These are phyloP conservation scores for Corymbia maculata DNA, from an alignment of 345 rosid genomes.

Conservation along the genomic window DNA sequence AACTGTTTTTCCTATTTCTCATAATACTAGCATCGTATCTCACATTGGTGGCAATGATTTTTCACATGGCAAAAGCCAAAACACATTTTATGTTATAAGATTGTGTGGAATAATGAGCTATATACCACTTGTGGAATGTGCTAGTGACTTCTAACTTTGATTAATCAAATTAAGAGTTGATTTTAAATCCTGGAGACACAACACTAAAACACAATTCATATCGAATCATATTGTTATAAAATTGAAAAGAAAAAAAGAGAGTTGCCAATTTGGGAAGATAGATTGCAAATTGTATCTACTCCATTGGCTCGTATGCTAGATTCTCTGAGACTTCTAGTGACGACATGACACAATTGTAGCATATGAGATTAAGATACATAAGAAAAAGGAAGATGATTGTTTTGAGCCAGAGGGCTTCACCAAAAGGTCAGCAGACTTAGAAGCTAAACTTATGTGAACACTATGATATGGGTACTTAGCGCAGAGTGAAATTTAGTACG, in stretches of 20 bases:
- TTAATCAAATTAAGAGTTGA: not conserved
- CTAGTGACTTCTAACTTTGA: not conserved
- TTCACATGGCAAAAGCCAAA: not conserved
- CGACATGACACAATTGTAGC: not conserved
- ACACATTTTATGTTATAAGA: not conserved
- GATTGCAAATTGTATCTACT: not conserved
- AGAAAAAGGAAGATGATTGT: not conserved
- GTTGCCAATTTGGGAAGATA: not conserved
- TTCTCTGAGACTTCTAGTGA: not conserved
- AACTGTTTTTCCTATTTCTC: too few species aligned
- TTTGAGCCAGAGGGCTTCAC: not conserved
- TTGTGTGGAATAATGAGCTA: not conserved
- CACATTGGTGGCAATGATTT: too few species aligned
- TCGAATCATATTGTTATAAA: not conserved
- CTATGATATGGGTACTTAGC: not conserved
- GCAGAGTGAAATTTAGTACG: not conserved
- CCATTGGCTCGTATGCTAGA: not conserved
- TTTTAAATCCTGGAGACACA: not conserved
- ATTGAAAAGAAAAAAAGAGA: not conserved
- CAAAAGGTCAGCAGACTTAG: not conserved
- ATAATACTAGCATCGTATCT: too few species aligned
- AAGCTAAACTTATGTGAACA: not conserved
- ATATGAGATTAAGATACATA: rapidly evolving
- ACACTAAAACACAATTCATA: not conserved
- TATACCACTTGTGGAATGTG: not conserved